These are phyloP conservation scores for Aspergillus tamarii DNA, from an alignment of 2,329 filamentous ascomycete species.

Conservation along the genomic window DNA sequence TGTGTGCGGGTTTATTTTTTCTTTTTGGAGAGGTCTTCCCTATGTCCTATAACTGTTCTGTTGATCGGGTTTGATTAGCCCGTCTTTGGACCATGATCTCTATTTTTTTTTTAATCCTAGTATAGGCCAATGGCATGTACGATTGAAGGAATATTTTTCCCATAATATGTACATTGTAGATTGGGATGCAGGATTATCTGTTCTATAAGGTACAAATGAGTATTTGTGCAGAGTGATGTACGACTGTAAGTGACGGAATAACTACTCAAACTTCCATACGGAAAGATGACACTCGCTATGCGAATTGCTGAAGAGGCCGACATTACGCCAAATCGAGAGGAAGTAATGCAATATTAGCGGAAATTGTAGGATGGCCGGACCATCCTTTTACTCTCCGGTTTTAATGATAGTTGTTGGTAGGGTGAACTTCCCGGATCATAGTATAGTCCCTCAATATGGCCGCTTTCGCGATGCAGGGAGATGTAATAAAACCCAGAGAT, in stretches of 20 bases:
- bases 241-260: constrained; percentile 15
- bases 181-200: background rate
- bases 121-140: constrained; percentile 4
- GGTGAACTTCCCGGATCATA: constrained; percentile 55
- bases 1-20: background rate
- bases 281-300: constrained; percentile 20
- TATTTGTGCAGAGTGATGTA: constrained; percentile 1
- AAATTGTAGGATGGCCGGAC: constrained; percentile 48
- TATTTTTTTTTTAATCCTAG: background rate
- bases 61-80: background rate
- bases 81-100: constrained; percentile 1
- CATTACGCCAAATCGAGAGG: background rate
- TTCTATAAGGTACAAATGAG: background rate
- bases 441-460: constrained; percentile 52
- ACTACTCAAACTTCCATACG: background rate
- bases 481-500: constrained; percentile 57
- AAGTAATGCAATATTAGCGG: constrained; percentile 28
- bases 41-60: background rate
- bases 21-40: background rate
- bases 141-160: background rate
- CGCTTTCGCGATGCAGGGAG: constrained; percentile 49
- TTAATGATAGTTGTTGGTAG: constrained; percentile 51
- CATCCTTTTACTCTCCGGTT: constrained; percentile 45
- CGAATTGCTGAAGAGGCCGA: constrained; percentile 7
- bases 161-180: background rate